Evolutionary conservation across 2,329 filamentous ascomycete species (phyloP).

Genomic region (Laburnicola sp.): DNA sequence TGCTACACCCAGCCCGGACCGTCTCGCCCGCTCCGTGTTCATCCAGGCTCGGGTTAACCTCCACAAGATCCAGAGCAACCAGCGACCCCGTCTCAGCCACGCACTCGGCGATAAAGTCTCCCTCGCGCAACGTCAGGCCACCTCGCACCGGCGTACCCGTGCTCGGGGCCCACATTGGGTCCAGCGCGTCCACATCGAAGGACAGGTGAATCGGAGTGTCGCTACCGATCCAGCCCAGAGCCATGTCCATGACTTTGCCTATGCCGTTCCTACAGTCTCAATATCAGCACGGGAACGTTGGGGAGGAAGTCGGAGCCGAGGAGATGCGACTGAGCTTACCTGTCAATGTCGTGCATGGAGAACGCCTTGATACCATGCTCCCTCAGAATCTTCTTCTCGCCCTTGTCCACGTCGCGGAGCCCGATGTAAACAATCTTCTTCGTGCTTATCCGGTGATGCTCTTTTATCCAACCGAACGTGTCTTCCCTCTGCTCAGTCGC

Average conservation of each 20-base stretch:
- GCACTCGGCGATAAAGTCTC: conserved; percentile 88
- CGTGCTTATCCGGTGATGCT: conserved; percentile 69
- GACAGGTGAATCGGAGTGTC: conserved; percentile 97
- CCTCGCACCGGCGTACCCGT: conserved; percentile 94
- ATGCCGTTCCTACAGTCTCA: conserved; percentile 73
- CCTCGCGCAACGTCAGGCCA: conserved; percentile 89
- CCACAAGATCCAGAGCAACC: conserved; percentile 61
- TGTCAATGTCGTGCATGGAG: conserved; percentile 97
- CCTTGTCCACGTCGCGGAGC: conserved; percentile 86
- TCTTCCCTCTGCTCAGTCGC: conserved; percentile 75
- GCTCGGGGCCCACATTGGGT: conserved; percentile 94
- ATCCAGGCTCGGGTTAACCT: conserved; percentile 56
- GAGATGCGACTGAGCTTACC: conserved; percentile 54
- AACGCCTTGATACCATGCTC: conserved; percentile 94
- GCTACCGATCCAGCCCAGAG: conserved; percentile 88
- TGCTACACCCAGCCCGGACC: conserved; percentile 83
- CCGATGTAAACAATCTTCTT: conserved; percentile 97
- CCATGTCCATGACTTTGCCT: conserved; percentile 95
- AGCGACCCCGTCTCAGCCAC: conserved; percentile 60
- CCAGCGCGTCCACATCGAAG: conserved; percentile 94
- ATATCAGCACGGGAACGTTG: conserved; percentile 9
- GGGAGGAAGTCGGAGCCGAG: not conserved
- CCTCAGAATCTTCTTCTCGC: conserved; percentile 87
- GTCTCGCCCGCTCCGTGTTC: conserved; percentile 75
- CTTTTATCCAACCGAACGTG: conserved; percentile 85